Conservation (phyloP, 2,329 filamentous ascomycete genomes). For the Calonectria pseudoreteaudii region DNA sequence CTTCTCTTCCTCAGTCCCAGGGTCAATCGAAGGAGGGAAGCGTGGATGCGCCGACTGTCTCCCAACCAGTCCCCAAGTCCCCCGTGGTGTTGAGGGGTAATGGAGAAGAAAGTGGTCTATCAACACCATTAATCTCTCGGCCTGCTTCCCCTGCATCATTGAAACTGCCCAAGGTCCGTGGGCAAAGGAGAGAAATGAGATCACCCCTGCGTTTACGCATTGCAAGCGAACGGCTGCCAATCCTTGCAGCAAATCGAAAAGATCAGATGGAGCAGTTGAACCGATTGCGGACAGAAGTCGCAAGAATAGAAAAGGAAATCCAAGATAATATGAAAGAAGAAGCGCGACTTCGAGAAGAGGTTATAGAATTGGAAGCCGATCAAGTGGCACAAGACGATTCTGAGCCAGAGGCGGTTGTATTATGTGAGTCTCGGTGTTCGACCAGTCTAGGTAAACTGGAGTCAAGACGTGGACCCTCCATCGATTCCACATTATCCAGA, state of each 20-base stretch:
- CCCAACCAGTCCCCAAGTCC: conserved; percentile 4
- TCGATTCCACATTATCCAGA: background rate
- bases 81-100: background rate
- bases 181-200: conserved; percentile 13
- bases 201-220: conserved; percentile 46
- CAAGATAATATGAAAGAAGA: conserved; percentile 51
- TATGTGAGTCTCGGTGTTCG: conserved; percentile 28
- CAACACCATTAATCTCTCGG: conserved; percentile 18
- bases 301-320: conserved; percentile 62
- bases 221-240: conserved; percentile 51
- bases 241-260: conserved; percentile 50
- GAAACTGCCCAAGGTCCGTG: conserved; percentile 32
- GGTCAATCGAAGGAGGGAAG: conserved; percentile 42
- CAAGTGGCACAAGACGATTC: conserved; percentile 23
- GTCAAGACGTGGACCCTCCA: conserved; percentile 7
- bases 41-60: conserved; percentile 27
- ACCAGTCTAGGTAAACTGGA: background rate
- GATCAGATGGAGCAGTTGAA: conserved; percentile 60
- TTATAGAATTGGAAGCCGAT: conserved; percentile 28
- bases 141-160: conserved; percentile 13
- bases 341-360: conserved; percentile 47
- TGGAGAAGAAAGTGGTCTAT: conserved; percentile 7
- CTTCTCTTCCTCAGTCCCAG: conserved; percentile 42
- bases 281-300: conserved; percentile 59
- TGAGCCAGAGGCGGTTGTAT: conserved; percentile 25